Conservation (phyloP, 495 filamentous ascomycete genomes). For the Barbatosphaeria neglecta region DNA sequence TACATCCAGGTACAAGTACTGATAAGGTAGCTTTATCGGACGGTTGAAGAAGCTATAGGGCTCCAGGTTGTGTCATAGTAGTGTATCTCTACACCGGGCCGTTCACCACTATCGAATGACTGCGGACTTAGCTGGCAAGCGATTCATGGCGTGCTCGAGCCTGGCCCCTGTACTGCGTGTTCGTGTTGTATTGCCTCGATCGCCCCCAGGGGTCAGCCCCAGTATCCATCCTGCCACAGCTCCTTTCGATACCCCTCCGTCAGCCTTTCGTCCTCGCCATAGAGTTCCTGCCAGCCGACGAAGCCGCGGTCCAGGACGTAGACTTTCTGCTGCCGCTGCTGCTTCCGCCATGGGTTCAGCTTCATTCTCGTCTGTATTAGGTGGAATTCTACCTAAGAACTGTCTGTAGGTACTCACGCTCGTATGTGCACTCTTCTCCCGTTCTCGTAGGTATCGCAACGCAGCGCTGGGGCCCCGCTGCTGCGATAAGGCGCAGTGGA, state of each 20-base stretch:
- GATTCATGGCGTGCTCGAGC: no score
- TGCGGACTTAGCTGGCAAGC: no score
- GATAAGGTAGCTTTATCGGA: no score
- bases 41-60: no score
- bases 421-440: conserved; percentile 23
- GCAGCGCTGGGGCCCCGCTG: conserved; percentile 69
- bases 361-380: conserved; percentile 5
- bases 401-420: conserved; percentile 1
- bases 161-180: no score
- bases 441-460: conserved; percentile 54
- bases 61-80: no score
- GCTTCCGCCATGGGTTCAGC: no score
- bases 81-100: no score
- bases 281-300: conserved; percentile 82
- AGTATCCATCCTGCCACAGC: conserved; percentile 64
- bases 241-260: conserved; percentile 81
- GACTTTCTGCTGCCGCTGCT: conserved; percentile 62
- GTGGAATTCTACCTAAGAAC: background rate
- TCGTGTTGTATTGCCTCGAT: no score
- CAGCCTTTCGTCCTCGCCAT: conserved; percentile 64
- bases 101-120: no score
- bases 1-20: no score
- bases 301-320: conserved; percentile 80
- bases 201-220: conserved; percentile 11
- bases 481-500: conserved; percentile 92